Conservation (phyloP, 306 rosid species). For the Lotus japonicus region DNA sequence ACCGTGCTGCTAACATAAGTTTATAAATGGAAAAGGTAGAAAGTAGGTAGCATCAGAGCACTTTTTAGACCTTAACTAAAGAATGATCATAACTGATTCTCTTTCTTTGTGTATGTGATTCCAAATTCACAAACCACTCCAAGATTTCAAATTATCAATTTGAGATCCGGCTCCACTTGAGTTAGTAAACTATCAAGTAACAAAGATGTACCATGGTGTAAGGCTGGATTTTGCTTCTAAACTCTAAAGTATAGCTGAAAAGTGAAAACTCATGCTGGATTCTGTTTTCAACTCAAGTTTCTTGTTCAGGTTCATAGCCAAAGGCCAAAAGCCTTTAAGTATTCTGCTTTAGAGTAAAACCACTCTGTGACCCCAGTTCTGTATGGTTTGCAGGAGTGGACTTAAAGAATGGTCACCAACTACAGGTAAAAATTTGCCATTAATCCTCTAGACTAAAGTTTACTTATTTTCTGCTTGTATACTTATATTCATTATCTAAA, state of each 20-base stretch:
- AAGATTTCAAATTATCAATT: not conserved
- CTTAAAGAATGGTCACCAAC: conserved; percentile 20
- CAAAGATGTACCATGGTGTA: not conserved
- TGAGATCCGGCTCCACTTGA: conserved; percentile 16
- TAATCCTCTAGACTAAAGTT: not conserved
- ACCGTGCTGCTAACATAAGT: conserved; percentile 15
- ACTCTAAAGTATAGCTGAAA: conserved; percentile 16
- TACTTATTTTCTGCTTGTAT: conserved; percentile 9
- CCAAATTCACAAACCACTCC: not conserved
- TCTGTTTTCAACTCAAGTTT: conserved; percentile 6
- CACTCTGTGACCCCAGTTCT: not conserved
- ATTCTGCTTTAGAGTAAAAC: too few species aligned
- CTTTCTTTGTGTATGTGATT: conserved; percentile 2
- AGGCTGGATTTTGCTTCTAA: conserved; percentile 18
- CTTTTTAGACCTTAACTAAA: conserved; percentile 9
- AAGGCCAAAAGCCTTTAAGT: conserved; percentile 18
- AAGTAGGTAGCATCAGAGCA: not conserved
- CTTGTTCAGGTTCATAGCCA: not conserved
- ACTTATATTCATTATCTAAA: too few species aligned
- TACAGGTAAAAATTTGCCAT: conserved; percentile 20
- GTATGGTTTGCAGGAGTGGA: not conserved
- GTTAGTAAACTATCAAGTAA: conserved; percentile 18
- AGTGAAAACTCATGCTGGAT: conserved; percentile 15
- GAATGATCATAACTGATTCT: not conserved
- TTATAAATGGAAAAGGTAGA: not conserved